Evolutionary conservation across 345 rosid genomes (phyloP), one percentile per base, ranked within the genome.

Genomic region (Limnanthes douglasii): DNA sequence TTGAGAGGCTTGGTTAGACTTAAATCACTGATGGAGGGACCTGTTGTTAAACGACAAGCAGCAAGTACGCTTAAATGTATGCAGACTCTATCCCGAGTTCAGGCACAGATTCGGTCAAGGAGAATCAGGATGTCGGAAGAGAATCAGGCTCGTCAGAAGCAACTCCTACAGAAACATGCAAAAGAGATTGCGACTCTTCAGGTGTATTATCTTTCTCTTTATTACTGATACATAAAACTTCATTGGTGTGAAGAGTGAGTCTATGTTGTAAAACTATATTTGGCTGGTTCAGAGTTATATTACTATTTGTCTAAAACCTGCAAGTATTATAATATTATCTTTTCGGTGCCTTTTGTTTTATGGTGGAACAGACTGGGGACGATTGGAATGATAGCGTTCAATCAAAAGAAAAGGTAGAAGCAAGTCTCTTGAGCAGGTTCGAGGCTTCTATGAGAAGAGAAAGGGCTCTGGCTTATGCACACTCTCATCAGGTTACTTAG

Each of bases 361-460:
- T 46, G 45, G 54, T 36, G 57, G 13, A 43, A 48, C 78, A 81
- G 99, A 73, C 65, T 18, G 92, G 79, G n/a, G 96, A 77, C 42
- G 73, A 75, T 21, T 85, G 96, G 99, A 72, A 81, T 60, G 96
- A 85, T 59, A 85, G 94, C 45, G 45, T 65, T 31, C 94, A 81
- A 50, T 85, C 99, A 3, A 85, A 73, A 67, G 94, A 80, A 57
- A 81, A 85, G 52, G 50, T 85, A n/a, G 94, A 90, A 60, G 68
- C 82, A 0, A 81, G 61, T 42, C 55, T 90, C 54, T 66, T 90
- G 20, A 67, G 63, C 74, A 85, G 75, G 72, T 72, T 66, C 22
- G 99, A 85, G 54, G 96, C 96, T n/a, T 39, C 94, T 1, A 63
- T 75, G 99, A 73, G 88, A 67, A 78, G 96, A 51, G 99, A 90